phyloP scores from a whole-genome alignment of 129 eudicot species.

The Chrysanthemum lavandulifolium region DNA sequence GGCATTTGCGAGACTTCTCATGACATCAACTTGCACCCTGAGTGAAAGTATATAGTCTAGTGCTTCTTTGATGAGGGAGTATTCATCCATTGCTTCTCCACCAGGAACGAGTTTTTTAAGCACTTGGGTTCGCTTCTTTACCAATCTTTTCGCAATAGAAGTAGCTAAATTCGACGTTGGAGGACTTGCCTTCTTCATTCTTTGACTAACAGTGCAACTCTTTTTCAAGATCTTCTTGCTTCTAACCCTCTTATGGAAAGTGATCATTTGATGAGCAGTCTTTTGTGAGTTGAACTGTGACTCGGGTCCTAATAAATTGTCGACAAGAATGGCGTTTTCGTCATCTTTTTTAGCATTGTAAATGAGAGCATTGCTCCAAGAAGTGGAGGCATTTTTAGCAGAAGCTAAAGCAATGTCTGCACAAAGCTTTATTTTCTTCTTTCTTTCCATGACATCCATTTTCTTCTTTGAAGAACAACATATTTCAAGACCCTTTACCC shows the following conservation, averaged over 20 bases:
- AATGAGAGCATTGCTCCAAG: constrained; percentile 74
- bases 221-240: constrained; percentile 54
- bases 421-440: constrained; percentile 64
- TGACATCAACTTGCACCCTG: constrained; percentile 73
- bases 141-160: constrained; percentile 57
- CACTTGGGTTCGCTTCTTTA: constrained; percentile 64
- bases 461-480: constrained; percentile 44
- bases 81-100: constrained; percentile 69
- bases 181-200: constrained; percentile 26
- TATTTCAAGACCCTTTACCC: constrained; percentile 69
- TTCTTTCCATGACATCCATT: constrained; percentile 59
- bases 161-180: constrained; percentile 26
- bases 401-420: constrained; percentile 91
- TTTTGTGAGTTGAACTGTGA: neutral
- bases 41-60: constrained; percentile 72
- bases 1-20: constrained; percentile 57
- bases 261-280: neutral
- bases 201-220: constrained; percentile 31
- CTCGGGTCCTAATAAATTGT: constrained; percentile 36
- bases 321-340: constrained; percentile 29
- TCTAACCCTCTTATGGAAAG: constrained; percentile 28
- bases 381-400: constrained; percentile 41
- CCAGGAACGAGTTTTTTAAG: constrained; percentile 80
- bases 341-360: constrained; percentile 42
- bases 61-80: constrained; percentile 65